Evolutionary conservation across 306 rosid species (phyloP).

Genomic region (Quercus aquifolioides): DNA sequence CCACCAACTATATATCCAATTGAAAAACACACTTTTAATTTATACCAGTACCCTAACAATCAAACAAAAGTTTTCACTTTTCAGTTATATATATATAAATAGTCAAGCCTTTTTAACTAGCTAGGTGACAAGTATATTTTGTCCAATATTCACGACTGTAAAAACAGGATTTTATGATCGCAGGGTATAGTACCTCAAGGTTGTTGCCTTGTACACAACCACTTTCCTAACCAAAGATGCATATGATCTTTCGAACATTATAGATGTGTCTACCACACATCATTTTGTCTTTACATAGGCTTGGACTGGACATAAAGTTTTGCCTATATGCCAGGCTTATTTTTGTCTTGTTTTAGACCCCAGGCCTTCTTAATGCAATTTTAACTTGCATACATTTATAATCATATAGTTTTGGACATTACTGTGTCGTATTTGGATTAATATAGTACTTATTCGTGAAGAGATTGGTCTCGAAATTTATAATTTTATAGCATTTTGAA

Average conservation of each 20-base stretch:
- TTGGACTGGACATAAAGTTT: too few relatives aligned
- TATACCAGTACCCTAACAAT: too few relatives aligned
- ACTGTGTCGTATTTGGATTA: neutral
- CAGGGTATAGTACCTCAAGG: neutral
- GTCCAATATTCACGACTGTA: neutral
- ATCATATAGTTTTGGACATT: neutral
- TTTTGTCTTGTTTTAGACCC: neutral
- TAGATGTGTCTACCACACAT: too few relatives aligned
- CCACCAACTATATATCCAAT: too few relatives aligned
- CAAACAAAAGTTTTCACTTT: too few relatives aligned
- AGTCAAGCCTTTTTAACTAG: too few relatives aligned
- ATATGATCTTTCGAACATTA: too few relatives aligned
- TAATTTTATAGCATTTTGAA: neutral
- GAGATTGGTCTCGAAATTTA: neutral
- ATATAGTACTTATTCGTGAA: neutral
- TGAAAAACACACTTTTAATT: too few relatives aligned
- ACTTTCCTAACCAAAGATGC: neutral
- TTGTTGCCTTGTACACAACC: neutral
- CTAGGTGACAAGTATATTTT: neutral
- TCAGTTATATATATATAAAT: too few relatives aligned
- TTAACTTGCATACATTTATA: neutral
- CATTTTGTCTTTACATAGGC: too few relatives aligned
- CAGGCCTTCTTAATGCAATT: neutral
- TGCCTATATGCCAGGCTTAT: neutral
- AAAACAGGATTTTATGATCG: neutral